Base-by-base conservation (phyloP, 2,329 filamentous ascomycete genomes). In the Ceratocystis cubensis region DNA sequence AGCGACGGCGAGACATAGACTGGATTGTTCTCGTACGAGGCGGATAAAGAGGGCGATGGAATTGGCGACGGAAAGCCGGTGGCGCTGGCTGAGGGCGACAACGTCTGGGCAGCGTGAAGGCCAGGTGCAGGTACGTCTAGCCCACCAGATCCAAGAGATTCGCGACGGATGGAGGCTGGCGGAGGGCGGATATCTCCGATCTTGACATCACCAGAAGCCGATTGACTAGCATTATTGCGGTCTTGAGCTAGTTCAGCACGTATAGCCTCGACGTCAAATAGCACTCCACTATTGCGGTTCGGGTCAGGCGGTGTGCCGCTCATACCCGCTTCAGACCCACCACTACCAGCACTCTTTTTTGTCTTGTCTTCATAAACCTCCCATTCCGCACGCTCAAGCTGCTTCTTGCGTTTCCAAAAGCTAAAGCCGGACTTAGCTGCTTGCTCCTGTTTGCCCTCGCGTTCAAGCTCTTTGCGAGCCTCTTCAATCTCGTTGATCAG, bases 401-500 rank as follows among this genome's bases (percentile, higher is more conserved):
- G 88, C 77, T 90, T 96, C 72, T 89, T 91, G 62, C 88, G 85
- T 53, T 87, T 87, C 76, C 96, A 96, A 71, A 95, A 84, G 45
- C 85, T 84, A 72, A 93, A 91, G 50, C 77, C 75, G 62, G 76
- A 76, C 71, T 81, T 81, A 70, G 78, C 79, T 72, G 87, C 85
- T 53, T 68, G 57, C 28, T 67, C 56, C 53, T 68, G 64, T 72
- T 88, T 85, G 20, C 86, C 87, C 71, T 94, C 88, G 73, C 84
- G 86, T 72, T 96, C 91, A 2, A 96, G 81, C 72, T 94, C 86
- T 73, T 88, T 91, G 46, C 94, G 84, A 5, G 94, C 94, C 75
- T 96, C 92, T 74, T 97, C 93, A 64, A 99, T 96, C 76, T 99
- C 94, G 71, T 88, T 91, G 74, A 99, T 96, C 53, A 99, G 83